Evolutionary conservation across 164 flowering plant genomes (phyloP), one percentile per base, ranked within the genome.

Genomic region (Macadamia tetraphylla): DNA sequence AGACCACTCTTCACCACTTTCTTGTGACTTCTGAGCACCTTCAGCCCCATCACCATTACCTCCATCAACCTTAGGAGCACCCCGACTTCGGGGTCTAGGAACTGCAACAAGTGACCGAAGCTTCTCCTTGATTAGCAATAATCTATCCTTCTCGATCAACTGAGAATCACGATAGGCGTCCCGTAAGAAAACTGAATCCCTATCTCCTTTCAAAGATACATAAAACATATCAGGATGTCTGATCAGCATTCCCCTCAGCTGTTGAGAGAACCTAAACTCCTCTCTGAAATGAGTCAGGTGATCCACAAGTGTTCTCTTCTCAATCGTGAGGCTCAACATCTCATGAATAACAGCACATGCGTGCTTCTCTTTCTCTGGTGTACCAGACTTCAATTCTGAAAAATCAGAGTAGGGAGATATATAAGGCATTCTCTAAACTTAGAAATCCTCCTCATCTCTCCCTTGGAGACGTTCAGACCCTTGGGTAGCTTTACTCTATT

Each of bases 151-250:
- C 58, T 94, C 99, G 12, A 85, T 71, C 79, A 94, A 73, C 2
- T 90, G 89, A 56, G 99, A 90, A 77, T 85, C 83, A 31, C 78
- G 85, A 68, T 92, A 95, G 2, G 96, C 97, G 68, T 95, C 99
- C 44, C 96, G 81, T 1, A 95, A 84, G 69, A 95, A 95, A 48
- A 95, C 96, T 0, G 97, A 90, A 76, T 92, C 97, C 70, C 99
- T 84, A 10, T 87, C 93, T 44, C 99, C 99, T 74, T 92, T 95
- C 79, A 92, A 68, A 0, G 97, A 90, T 56, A 95, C 90, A 75
- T 95, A 95, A 57, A 92, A 95, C 97, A 95, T 82, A 73, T 92
- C 99, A 3, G 97, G 97, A 67, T 95, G 99, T 70, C 97, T 83
- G 66, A 90, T 86, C 68, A 95, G 77, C 98, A 92, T 92, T 60